Percentiles rank a stretch among this genome's conserved stretches.
phyloP scores from a whole-genome alignment of 1,284 basidiomycete genomes.

The Rhodotorula glutinis region DNA sequence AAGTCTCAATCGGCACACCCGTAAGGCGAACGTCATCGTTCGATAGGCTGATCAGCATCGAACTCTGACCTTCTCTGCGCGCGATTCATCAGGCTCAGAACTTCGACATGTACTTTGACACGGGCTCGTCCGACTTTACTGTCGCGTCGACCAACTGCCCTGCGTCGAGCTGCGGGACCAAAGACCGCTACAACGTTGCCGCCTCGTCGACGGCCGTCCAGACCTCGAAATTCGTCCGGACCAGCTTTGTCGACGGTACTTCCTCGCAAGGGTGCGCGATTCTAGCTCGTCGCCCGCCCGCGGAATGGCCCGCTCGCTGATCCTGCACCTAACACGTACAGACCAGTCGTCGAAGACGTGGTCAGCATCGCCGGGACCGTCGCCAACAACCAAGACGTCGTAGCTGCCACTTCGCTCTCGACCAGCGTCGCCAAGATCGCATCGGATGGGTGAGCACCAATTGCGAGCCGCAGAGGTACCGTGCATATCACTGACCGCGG shows the following conservation, averaged over 20 bases:
- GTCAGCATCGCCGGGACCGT: constrained; percentile 13
- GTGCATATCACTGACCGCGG: neutral
- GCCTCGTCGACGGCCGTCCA: constrained; percentile 5
- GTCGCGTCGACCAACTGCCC: constrained; percentile 38
- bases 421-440: constrained; percentile 15
- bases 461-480: neutral
- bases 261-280: constrained; percentile 16
- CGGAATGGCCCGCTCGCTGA: no score
- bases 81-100: constrained; percentile 43
- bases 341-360: constrained; percentile 17
- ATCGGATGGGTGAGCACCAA: constrained; percentile 20
- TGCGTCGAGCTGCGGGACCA: constrained; percentile 20
- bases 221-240: constrained; percentile 15
- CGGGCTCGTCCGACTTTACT: constrained; percentile 49
- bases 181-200: constrained; percentile 26
- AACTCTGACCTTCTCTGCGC: constrained; percentile 22
- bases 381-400: constrained; percentile 16
- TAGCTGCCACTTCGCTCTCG: constrained; percentile 24
- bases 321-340: neutral
- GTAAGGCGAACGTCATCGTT: constrained; percentile 2
- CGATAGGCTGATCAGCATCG: constrained; percentile 30
- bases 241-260: constrained; percentile 33
- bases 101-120: constrained; percentile 49
- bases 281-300: neutral
- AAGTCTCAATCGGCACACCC: constrained; percentile 23